Conservation (phyloP, 2,329 filamentous ascomycete species). For the Coniochaeta hoffmannii region DNA sequence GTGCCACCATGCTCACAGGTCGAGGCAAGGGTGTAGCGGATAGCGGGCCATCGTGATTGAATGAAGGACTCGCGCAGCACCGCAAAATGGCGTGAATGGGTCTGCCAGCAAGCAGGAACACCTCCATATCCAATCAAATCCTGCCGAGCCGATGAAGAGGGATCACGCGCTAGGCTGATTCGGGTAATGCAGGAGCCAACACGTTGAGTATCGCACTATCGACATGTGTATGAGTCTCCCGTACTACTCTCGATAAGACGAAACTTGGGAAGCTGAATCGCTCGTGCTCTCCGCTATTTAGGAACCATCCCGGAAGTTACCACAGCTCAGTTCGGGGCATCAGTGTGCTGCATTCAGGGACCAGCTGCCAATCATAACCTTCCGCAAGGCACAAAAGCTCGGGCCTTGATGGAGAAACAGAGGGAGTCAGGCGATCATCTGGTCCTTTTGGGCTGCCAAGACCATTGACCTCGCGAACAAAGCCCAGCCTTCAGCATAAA, state of each 20-base stretch:
- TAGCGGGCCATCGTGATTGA: conserved; percentile 19
- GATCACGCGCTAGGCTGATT: background rate
- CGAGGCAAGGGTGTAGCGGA: conserved; percentile 17
- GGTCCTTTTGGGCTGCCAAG: background rate
- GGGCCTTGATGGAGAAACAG: background rate
- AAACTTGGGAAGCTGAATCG: background rate
- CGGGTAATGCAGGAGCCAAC: background rate
- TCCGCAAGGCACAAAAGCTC: background rate
- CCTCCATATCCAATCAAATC: background rate
- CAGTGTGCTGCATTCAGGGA: background rate
- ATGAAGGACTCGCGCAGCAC: background rate
- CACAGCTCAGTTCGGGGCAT: too few species aligned
- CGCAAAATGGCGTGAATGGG: background rate
- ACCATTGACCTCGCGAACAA: background rate
- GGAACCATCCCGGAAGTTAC: background rate
- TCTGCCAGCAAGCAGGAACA: background rate
- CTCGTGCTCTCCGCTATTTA: background rate
- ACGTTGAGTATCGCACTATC: background rate
- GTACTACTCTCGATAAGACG: background rate
- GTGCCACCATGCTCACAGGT: conserved; percentile 9
- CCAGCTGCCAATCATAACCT: background rate
- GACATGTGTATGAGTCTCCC: background rate
- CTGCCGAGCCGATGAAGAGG: background rate
- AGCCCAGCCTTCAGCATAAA: background rate
- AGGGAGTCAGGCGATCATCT: background rate